Conservation (phyloP, 2,329 filamentous ascomycete genomes). For the Diplodia corticola region DNA sequence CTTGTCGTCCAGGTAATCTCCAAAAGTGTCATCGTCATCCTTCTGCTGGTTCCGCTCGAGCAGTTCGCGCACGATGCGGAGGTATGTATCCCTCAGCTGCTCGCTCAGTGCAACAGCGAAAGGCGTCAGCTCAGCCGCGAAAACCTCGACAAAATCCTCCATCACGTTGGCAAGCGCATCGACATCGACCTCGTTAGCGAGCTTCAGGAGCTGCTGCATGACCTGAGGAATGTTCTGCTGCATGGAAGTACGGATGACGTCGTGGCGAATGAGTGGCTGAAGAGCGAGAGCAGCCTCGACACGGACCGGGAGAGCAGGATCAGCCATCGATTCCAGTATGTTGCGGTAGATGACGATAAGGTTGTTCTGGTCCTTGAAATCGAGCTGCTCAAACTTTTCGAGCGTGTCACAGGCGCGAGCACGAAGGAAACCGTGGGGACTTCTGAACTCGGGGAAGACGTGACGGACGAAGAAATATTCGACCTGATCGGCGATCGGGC, state of each 20-base stretch:
- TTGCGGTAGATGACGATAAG: constrained; percentile 94
- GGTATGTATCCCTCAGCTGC: constrained; percentile 92
- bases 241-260: constrained; percentile 92
- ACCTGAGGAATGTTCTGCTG: constrained; percentile 97
- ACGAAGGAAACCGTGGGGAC: constrained; percentile 84
- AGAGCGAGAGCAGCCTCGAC: constrained; percentile 92
- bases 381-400: constrained; percentile 95
- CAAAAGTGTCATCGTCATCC: constrained; percentile 75
- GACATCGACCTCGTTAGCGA: constrained; percentile 97
- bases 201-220: constrained; percentile 96
- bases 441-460: constrained; percentile 97
- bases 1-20: constrained; percentile 95
- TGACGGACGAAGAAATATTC: constrained; percentile 98
- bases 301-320: constrained; percentile 86
- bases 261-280: constrained; percentile 93
- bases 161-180: constrained; percentile 97
- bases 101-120: constrained; percentile 96
- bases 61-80: constrained; percentile 88
- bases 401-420: constrained; percentile 95
- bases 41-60: constrained; percentile 79
- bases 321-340: constrained; percentile 95
- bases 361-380: constrained; percentile 96
- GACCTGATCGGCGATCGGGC: constrained; percentile 93
- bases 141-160: constrained; percentile 99
- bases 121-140: constrained; percentile 92